Evolutionary conservation across 2,329 filamentous ascomycete genomes (phyloP).

Genomic region (Gaeumannomyces sp.): DNA sequence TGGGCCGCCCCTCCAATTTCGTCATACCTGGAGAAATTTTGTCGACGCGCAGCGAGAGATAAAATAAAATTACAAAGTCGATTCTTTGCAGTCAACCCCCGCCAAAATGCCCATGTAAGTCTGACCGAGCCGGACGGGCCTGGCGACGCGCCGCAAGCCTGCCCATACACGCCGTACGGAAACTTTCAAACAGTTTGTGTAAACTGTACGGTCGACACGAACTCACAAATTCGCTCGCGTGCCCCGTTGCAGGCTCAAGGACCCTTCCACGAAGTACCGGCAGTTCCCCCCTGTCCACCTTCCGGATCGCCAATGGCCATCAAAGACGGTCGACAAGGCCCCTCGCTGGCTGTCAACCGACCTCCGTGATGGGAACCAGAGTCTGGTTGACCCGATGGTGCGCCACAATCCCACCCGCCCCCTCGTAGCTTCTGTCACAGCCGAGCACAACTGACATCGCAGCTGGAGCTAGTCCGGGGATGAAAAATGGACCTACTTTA

Average conservation of each 20-base stretch:
- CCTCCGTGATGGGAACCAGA: constrained; percentile 90
- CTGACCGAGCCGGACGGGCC: too few relatives aligned
- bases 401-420: constrained; percentile 19
- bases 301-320: constrained; percentile 74
- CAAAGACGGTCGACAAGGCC: constrained; percentile 73
- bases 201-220: not conserved
- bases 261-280: constrained; percentile 73
- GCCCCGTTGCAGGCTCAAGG: constrained; percentile 52
- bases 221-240: not conserved
- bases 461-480: constrained; percentile 64
- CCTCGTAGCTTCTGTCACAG: constrained; percentile 4
- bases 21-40: constrained; percentile 6
- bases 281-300: constrained; percentile 61
- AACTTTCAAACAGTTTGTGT: too few relatives aligned
- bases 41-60: not conserved
- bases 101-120: constrained; percentile 28
- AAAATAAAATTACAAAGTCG: not conserved
- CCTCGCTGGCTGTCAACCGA: constrained; percentile 89
- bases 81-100: not conserved
- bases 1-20: not conserved
- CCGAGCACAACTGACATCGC: not conserved
- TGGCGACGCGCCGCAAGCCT: not conserved
- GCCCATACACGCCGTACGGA: not conserved
- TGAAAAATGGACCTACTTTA: constrained; percentile 92
- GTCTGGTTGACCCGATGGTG: constrained; percentile 88